A percentile compares a stretch with the other conserved stretches of the same genome.
phyloP scores from a whole-genome alignment of 202 grass and related monocot genomes.

The Saccharum hybrid region DNA sequence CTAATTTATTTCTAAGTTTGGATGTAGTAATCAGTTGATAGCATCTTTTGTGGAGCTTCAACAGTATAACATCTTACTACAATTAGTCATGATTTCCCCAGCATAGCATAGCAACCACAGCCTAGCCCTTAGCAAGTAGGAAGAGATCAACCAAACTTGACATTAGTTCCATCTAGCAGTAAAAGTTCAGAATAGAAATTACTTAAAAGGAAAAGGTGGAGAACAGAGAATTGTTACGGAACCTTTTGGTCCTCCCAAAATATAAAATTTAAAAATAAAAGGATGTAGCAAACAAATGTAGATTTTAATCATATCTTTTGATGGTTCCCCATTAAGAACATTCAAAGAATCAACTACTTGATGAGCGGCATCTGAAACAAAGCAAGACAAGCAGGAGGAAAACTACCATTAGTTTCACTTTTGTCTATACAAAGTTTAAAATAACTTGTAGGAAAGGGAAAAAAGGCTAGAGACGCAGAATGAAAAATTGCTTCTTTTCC shows the following conservation, averaged over 20 bases:
- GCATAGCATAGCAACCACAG: neutral
- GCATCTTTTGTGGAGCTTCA: neutral
- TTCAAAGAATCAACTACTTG: conserved; percentile 2
- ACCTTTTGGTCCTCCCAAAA: neutral
- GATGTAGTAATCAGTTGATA: neutral
- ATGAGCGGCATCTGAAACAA: conserved; percentile 9
- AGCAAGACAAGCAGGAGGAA: neutral
- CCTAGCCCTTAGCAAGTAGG: neutral
- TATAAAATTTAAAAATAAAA: neutral
- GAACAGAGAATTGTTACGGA: neutral
- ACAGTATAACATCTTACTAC: conserved; percentile 5
- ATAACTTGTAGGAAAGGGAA: neutral
- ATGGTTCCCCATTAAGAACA: neutral
- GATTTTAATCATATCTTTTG: conserved; percentile 22
- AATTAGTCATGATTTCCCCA: neutral
- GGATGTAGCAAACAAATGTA: neutral
- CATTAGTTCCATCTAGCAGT: conserved; percentile 18
- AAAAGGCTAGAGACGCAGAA: neutral
- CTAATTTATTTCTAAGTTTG: neutral
- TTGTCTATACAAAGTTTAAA: neutral
- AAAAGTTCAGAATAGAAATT: conserved; percentile 10
- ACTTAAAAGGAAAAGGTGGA: neutral
- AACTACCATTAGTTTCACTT: neutral
- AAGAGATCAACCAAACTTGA: neutral
- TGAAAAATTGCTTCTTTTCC: neutral